Base-by-base conservation (phyloP, 164 flowering plant species). In the Berberis vulgaris region DNA sequence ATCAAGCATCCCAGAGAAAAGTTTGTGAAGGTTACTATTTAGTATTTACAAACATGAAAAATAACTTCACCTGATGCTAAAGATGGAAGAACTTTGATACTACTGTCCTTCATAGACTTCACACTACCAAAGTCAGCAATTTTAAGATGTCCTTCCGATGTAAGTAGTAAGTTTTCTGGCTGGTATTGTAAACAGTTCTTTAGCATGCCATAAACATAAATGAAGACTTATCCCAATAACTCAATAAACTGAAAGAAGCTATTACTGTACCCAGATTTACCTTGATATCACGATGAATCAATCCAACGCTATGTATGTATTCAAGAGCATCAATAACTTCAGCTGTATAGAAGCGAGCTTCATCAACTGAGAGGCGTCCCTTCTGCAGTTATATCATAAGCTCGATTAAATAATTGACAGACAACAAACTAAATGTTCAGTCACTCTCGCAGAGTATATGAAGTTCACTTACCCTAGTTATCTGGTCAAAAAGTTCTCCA, bases 51-150 rank as follows among this genome's bases (percentile, higher is more conserved):
- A 26, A 26, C 26, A 26, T 26, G 26, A 68, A 10, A 62, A 45
- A 43, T 65, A 26, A 52, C 45, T 59, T 58, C 64, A 87, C 97
- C 91, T 71, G 97, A 81, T 57, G 96, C 76, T 56, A 89, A 85
- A 75, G 91, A 87, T 57, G 97, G 96, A 72, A 89, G 96, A 67
- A 95, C 87, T 7, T 84, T 86, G 26, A 95, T 91, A 54, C 73
- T 75, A 73, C 97, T 86, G 71, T 84, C 96, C 71, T 89, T 87
- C 84, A 83, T 86, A 55, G 97, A 90, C 83, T 91, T 91, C 43
- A 95, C 92, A 65, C 99, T 95, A 60, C 99, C 99, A 73, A 95
- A 91, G 76, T 95, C 99, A 66, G 97, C 99, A 78, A 95, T 83
- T 74, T 95, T 95, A 57, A 91, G 84, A 73, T 95, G 97, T 43